Evolutionary conservation across 768 basidiomycete species (phyloP).

Genomic region (Amanita pseudoporphyria): DNA sequence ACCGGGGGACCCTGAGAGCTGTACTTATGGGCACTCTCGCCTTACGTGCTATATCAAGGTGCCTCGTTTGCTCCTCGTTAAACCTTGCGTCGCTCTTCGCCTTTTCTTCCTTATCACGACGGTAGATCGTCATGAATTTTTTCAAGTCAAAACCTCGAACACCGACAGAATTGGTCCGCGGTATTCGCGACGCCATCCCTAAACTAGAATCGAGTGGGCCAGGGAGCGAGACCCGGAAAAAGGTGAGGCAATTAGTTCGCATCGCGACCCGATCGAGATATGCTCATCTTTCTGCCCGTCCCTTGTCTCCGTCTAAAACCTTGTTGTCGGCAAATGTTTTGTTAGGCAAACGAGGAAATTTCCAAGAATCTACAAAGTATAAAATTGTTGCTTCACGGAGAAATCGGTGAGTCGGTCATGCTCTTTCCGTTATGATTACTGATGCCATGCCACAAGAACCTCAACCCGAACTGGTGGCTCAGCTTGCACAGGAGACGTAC

Average conservation of each 20-base stretch:
- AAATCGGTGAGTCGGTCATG: conserved; percentile 53
- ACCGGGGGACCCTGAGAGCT: conserved; percentile 2
- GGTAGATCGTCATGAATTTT: conserved; percentile 63
- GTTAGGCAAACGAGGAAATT: conserved; percentile 80
- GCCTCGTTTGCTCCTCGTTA: not conserved
- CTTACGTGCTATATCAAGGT: not conserved
- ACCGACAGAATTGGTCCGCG: conserved; percentile 80
- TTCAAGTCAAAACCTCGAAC: conserved; percentile 88
- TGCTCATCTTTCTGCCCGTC: conserved; percentile 6
- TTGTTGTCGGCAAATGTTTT: conserved; percentile 1
- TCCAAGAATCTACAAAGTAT: conserved; percentile 86
- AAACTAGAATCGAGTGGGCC: conserved; percentile 67
- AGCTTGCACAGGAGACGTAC: conserved; percentile 95
- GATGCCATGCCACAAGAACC: conserved; percentile 42
- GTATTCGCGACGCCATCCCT: conserved; percentile 69
- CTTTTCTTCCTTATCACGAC: not conserved
- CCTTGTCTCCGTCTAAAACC: not conserved
- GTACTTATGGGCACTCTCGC: not conserved
- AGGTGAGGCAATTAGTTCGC: conserved; percentile 38
- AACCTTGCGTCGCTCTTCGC: not conserved
- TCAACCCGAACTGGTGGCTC: conserved; percentile 82
- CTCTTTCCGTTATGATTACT: conserved; percentile 1
- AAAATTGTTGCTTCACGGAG: conserved; percentile 80
- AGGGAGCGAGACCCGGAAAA: conserved; percentile 68
- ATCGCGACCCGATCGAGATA: conserved; percentile 1